Conservation (phyloP, 2,329 filamentous ascomycete genomes). For the Aspergillus phoenicis region DNA sequence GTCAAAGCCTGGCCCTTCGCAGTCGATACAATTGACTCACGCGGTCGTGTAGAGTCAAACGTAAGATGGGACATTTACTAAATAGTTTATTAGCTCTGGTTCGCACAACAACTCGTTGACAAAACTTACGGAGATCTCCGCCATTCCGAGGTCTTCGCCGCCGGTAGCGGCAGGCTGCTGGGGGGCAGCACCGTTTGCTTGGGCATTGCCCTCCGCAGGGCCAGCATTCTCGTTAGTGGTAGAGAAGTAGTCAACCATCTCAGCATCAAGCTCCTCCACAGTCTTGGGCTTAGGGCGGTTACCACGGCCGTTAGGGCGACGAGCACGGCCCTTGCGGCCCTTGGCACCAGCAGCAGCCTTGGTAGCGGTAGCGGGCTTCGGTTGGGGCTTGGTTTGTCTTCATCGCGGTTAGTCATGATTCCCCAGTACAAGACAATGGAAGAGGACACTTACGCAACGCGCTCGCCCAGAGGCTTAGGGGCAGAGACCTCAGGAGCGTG, state of each 20-base stretch:
- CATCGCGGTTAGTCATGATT: constrained; percentile 28
- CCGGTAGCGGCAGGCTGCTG: constrained; percentile 51
- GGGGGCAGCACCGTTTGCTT: constrained; percentile 50
- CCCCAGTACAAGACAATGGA: background rate
- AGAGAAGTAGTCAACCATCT: constrained; percentile 93
- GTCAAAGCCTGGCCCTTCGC: constrained; percentile 7
- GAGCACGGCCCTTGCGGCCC: constrained; percentile 47
- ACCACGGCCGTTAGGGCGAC: constrained; percentile 58
- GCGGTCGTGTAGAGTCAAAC: constrained; percentile 8
- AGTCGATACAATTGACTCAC: constrained; percentile 12
- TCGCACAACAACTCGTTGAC: background rate
- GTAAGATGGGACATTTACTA: constrained; percentile 22
- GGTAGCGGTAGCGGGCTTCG: constrained; percentile 76
- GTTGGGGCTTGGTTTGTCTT: constrained; percentile 69
- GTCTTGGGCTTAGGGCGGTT: constrained; percentile 80
- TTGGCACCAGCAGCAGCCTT: constrained; percentile 65
- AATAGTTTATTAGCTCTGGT: background rate
- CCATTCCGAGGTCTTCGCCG: constrained; percentile 57
- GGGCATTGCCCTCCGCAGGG: constrained; percentile 47
- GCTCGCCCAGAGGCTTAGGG: constrained; percentile 78
- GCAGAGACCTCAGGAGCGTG: constrained; percentile 68
- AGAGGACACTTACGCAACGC: constrained; percentile 65
- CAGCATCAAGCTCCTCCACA: constrained; percentile 89
- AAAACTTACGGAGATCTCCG: constrained; percentile 56
- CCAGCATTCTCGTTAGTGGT: constrained; percentile 41